phyloP scores from a whole-genome alignment of 768 basidiomycete genomes.

The Cyathus striatus region DNA sequence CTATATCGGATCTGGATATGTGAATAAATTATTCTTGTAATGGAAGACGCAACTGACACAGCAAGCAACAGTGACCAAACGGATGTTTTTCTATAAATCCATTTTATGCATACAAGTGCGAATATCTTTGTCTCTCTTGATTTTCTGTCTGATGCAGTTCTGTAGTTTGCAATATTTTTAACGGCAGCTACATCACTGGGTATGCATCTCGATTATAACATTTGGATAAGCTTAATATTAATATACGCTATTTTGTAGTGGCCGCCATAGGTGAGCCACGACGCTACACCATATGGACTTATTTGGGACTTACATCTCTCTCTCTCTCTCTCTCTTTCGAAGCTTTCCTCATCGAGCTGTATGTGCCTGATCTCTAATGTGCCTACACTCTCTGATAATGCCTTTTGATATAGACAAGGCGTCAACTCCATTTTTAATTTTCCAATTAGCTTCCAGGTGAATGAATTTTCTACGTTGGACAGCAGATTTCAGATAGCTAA shows the following conservation, averaged over 20 bases:
- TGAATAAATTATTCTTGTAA: constrained; percentile 6
- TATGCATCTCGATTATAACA: background rate
- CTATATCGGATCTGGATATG: constrained; percentile 26
- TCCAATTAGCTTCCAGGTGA: background rate
- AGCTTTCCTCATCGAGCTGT: constrained; percentile 2
- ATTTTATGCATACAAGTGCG: background rate
- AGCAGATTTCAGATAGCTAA: background rate
- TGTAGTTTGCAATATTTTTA: background rate
- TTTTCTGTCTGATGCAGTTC: background rate
- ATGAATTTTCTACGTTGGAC: background rate
- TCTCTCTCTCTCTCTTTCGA: background rate
- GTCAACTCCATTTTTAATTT: background rate
- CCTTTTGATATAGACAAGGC: background rate
- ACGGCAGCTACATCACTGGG: background rate
- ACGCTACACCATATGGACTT: constrained; percentile 1
- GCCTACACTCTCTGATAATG: background rate
- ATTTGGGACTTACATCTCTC: background rate
- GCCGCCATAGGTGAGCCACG: constrained; percentile 11
- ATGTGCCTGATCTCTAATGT: background rate
- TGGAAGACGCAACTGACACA: background rate
- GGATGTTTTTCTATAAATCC: background rate
- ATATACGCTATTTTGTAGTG: background rate
- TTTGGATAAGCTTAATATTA: background rate
- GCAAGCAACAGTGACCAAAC: background rate
- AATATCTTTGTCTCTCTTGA: background rate